A percentile compares a stretch with the other conserved stretches of the same genome.
These are phyloP conservation scores for Verbena officinalis DNA, from an alignment of 257 asterid genomes.

Conservation along the genomic window DNA sequence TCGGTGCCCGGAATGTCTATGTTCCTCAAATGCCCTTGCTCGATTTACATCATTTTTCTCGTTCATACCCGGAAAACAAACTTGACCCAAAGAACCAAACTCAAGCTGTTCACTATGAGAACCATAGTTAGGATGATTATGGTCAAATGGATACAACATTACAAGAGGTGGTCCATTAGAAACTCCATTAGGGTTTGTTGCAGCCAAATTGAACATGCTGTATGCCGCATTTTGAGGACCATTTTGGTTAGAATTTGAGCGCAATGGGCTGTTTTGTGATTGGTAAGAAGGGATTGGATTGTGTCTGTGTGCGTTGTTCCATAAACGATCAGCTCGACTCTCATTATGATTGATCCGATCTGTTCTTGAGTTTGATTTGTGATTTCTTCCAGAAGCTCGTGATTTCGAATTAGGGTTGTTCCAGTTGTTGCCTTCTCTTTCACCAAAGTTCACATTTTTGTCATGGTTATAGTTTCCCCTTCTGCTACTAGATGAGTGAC, in stretches of 20 bases:
- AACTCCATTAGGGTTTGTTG: constrained; percentile 44
- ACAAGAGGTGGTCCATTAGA: constrained; percentile 56
- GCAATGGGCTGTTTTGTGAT: constrained; percentile 57
- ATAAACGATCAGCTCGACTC: constrained; percentile 52
- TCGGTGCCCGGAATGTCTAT: constrained; percentile 52
- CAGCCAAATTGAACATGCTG: constrained; percentile 49
- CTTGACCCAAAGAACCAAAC: constrained; percentile 61
- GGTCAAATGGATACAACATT: constrained; percentile 61
- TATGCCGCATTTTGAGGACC: constrained; percentile 44
- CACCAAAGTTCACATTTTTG: constrained; percentile 63
- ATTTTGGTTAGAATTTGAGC: constrained; percentile 43
- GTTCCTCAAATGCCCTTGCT: constrained; percentile 54
- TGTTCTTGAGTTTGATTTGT: constrained; percentile 61
- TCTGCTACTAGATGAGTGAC: constrained; percentile 66
- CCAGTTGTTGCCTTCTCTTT: constrained; percentile 84
- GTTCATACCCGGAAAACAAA: constrained; percentile 44
- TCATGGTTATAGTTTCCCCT: constrained; percentile 79
- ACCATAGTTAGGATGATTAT: constrained; percentile 38
- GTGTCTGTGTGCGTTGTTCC: constrained; percentile 39
- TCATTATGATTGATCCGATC: constrained; percentile 54
- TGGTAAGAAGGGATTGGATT: constrained; percentile 42
- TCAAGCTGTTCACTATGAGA: constrained; percentile 60
- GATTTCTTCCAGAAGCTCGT: constrained; percentile 72
- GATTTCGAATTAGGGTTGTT: constrained; percentile 55
- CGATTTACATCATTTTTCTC: constrained; percentile 57